Evolutionary conservation across 2,329 filamentous ascomycete species (phyloP), one percentile per base, ranked within the genome.

Genomic region (Colletotrichum australisinense): DNA sequence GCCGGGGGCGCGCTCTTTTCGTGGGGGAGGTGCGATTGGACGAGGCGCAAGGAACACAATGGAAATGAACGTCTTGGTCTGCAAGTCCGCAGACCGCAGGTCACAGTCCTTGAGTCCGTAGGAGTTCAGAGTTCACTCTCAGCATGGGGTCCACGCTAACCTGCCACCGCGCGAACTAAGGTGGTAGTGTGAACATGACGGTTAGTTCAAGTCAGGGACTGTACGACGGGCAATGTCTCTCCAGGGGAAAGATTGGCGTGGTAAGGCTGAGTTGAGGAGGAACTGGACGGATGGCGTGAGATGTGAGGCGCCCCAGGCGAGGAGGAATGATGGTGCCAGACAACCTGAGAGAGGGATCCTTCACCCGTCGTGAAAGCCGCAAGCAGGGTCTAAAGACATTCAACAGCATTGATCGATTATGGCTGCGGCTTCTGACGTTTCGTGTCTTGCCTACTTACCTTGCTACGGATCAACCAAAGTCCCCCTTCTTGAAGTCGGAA

Each of bases 201-300:
- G 38, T 42, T 16, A 42, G 38, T 16, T 16, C 49, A 57, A 62
- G 42, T 26, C 65, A 30, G 42, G 66, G 24, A 68, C 30, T 5
- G 46, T 35, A 28, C 14, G 28, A 28, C 46, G 19, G 28, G 22
- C 35, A 7, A 11, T 59, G 28, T 72, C 66, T 62, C 55, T 59
- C 67, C 67, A 68, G 66, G 59, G 56, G 67, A 52, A 32, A 49
- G 42, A 49, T 49, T 19, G 46, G 35, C 42, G 46, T 53, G 69
- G 46, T 38, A 71, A 68, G 69, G 57, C 69, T 71, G 63, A 63
- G n/a, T 53, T 30, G 22, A 53, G 60, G 60, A 35, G 32, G 32
- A 35, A 46, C 42, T 49, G 42, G 38, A 52, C 28, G 4, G 6
- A 24, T 32, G 64, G n/a, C 24, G 28, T 59, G 38, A 55, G 53